Evolutionary conservation across 2,329 filamentous ascomycete genomes (phyloP).

Genomic region (Saccharata proteae): DNA sequence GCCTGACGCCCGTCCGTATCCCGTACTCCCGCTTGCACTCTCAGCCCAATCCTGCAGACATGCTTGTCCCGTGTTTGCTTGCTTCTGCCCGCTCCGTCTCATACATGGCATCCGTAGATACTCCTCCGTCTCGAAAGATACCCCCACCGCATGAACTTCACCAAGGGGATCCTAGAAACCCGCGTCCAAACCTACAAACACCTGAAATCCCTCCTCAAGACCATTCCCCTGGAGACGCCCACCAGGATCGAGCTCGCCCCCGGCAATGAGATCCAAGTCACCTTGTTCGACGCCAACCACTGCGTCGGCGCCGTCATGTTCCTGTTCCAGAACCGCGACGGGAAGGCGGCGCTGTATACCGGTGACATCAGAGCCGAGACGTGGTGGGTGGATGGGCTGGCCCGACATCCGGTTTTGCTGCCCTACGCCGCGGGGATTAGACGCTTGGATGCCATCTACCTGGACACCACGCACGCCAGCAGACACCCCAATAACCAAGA

Average conservation of each 20-base stretch:
- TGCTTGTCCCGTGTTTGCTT: no score
- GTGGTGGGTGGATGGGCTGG: constrained; percentile 70
- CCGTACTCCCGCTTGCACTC: not conserved
- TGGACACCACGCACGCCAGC: constrained; percentile 71
- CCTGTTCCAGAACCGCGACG: constrained; percentile 57
- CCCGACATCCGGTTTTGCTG: constrained; percentile 58
- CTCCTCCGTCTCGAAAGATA: constrained; percentile 69
- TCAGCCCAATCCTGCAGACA: no score
- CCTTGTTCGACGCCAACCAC: constrained; percentile 83
- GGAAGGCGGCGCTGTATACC: constrained; percentile 70
- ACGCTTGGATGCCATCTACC: constrained; percentile 66
- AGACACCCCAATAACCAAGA: constrained; percentile 35
- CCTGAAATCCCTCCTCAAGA: constrained; percentile 60
- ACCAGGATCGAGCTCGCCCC: constrained; percentile 63
- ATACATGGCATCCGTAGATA: no score
- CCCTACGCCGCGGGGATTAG: constrained; percentile 47
- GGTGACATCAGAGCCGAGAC: constrained; percentile 77
- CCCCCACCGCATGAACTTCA: constrained; percentile 69
- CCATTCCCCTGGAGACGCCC: constrained; percentile 71
- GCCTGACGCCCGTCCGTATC: no score
- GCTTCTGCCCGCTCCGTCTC: no score
- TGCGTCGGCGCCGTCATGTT: constrained; percentile 90
- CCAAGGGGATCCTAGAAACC: constrained; percentile 63
- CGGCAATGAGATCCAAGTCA: constrained; percentile 60
- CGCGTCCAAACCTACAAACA: constrained; percentile 65